Conservation (phyloP, 352 stramenopile genomes). For the Phytopythium delawarense region DNA sequence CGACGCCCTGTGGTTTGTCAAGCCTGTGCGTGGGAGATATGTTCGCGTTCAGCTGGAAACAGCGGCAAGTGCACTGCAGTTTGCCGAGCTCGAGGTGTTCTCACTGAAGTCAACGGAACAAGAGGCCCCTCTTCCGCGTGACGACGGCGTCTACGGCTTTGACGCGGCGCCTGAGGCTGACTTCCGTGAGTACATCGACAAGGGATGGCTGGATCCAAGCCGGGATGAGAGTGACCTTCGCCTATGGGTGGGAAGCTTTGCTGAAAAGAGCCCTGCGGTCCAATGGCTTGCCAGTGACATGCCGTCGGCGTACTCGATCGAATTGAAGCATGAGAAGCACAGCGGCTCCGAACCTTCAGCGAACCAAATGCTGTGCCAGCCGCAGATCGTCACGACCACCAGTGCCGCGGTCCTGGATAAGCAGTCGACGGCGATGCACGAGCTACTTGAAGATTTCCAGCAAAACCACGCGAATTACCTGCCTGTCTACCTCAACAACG, state of each 20-base stretch:
- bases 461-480: conserved; percentile 20
- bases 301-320: conserved; percentile 14
- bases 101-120: background rate
- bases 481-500: conserved; percentile 43
- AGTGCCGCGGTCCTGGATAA: conserved; percentile 46
- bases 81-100: conserved; percentile 68
- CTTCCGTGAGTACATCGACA: conserved; percentile 46
- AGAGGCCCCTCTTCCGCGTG: conserved; percentile 8
- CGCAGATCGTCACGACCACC: conserved; percentile 23
- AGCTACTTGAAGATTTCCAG: conserved; percentile 23
- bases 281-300: conserved; percentile 34
- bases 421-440: conserved; percentile 32
- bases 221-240: conserved; percentile 29
- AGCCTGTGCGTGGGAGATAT: conserved; percentile 28
- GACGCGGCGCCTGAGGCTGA: conserved; percentile 28
- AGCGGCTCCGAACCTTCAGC: background rate
- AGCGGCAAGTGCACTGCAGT: conserved; percentile 36
- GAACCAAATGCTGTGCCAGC: conserved; percentile 16
- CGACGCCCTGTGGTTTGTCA: conserved; percentile 17
- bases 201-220: conserved; percentile 53
- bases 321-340: conserved; percentile 23
- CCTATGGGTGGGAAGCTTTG: conserved; percentile 71
- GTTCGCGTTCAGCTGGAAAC: conserved; percentile 58
- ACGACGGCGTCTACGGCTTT: conserved; percentile 69
- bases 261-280: conserved; percentile 41